A percentile compares a stretch with the other conserved stretches of the same genome.
Conservation (phyloP, 306 rosid genomes). For the Castanopsis chinensis region DNA sequence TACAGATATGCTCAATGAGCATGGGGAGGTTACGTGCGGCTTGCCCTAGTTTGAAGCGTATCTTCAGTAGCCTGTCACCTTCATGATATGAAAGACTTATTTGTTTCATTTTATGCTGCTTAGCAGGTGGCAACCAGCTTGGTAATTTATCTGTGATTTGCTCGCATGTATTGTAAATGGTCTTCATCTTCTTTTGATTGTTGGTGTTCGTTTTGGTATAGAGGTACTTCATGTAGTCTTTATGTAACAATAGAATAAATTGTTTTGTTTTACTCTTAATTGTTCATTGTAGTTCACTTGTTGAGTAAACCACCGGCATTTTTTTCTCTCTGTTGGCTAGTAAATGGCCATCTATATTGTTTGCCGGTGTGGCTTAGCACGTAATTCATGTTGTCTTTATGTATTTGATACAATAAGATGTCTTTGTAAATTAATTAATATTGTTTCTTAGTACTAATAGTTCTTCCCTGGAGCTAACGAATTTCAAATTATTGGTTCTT, state of each 20-base stretch:
- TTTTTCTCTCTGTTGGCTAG: neutral
- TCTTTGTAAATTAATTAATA: neutral
- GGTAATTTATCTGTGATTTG: slow-evolving; percentile 27
- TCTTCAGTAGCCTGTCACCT: slow-evolving; percentile 81
- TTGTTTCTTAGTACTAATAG: neutral
- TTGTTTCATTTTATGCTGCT: slow-evolving; percentile 14
- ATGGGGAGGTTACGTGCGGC: slow-evolving; percentile 70
- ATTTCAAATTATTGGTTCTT: too few relatives aligned
- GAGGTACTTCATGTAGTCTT: slow-evolving; percentile 34
- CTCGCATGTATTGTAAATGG: slow-evolving; percentile 40
- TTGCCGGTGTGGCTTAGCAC: neutral
- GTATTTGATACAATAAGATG: neutral
- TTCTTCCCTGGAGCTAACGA: neutral
- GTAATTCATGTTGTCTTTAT: neutral
- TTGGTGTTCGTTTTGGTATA: slow-evolving; percentile 33
- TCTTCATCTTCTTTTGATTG: neutral
- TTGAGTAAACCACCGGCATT: neutral
- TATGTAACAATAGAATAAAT: slow-evolving; percentile 36
- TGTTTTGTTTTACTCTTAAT: neutral
- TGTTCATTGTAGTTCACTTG: neutral
- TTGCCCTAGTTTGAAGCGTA: slow-evolving; percentile 88
- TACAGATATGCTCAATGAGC: slow-evolving; percentile 63
- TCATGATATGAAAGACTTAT: slow-evolving; percentile 25
- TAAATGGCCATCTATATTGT: neutral
- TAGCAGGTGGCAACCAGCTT: slow-evolving; percentile 12